These are phyloP conservation scores for Boletus speciosus DNA, from an alignment of 768 basidiomycete species.

Conservation along the genomic window DNA sequence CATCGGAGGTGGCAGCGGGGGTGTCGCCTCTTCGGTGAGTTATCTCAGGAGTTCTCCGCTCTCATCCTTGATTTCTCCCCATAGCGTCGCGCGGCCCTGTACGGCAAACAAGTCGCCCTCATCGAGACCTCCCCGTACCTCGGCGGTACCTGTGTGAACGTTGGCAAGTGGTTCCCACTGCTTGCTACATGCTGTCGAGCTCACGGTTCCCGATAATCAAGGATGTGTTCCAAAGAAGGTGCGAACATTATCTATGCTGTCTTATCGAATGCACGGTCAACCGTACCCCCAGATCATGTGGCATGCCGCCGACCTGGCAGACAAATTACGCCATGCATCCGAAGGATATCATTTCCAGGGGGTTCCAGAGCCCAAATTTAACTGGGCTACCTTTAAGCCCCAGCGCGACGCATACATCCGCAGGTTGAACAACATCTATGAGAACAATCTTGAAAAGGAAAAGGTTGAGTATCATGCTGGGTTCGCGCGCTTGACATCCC, in stretches of 20 bases:
- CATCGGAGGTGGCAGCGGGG: conserved; percentile 93
- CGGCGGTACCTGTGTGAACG: conserved; percentile 98
- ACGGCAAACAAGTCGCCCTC: conserved; percentile 91
- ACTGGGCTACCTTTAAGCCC: conserved; percentile 89
- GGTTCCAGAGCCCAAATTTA: conserved; percentile 58
- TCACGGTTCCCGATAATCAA: conserved; percentile 28
- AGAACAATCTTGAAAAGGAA: conserved; percentile 82
- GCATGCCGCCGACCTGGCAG: conserved; percentile 89
- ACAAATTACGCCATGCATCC: conserved; percentile 74
- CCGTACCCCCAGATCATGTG: conserved; percentile 79
- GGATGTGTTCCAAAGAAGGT: conserved; percentile 99
- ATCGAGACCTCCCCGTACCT: conserved; percentile 72
- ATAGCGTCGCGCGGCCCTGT: conserved; percentile 85
- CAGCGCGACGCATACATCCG: conserved; percentile 96
- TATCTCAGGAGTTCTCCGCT: conserved; percentile 1
- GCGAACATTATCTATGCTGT: background rate
- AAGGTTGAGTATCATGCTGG: conserved; percentile 86
- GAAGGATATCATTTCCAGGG: conserved; percentile 72
- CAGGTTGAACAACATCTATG: conserved; percentile 87
- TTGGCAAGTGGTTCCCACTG: conserved; percentile 55
- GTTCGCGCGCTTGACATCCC: conserved; percentile 65
- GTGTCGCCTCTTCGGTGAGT: conserved; percentile 80
- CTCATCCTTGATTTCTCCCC: background rate
- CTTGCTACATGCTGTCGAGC: background rate
- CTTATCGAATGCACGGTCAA: background rate